These are phyloP conservation scores for Speleostelium caveatum DNA, from an alignment of 78 protist species.

Conservation along the genomic window DNA sequence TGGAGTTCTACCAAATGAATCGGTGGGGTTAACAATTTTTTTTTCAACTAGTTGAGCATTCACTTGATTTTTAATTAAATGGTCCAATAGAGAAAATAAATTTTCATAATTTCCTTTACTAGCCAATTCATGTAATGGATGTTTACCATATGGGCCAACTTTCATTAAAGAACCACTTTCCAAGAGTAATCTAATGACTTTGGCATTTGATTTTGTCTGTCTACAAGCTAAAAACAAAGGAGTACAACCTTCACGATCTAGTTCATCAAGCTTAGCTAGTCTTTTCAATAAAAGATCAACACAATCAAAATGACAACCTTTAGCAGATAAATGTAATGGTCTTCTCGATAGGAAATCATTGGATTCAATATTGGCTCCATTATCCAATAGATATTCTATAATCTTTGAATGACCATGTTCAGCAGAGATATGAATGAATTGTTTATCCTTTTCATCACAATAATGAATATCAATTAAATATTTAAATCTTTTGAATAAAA, in stretches of 20 bases:
- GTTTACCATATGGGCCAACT: constrained; percentile 40
- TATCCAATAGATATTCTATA: constrained; percentile 20
- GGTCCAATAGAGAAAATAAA: background rate
- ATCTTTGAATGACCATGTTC: constrained; percentile 20
- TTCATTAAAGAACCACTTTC: background rate
- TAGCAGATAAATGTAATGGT: constrained; percentile 64
- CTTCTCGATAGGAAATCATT: constrained; percentile 35
- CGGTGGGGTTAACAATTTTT: background rate
- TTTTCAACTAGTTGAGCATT: background rate
- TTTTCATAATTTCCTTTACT: constrained; percentile 2
- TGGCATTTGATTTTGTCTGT: background rate
- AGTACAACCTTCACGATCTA: constrained; percentile 69
- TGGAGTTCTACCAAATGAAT: constrained; percentile 72
- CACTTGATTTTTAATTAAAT: background rate
- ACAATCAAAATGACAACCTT: constrained; percentile 10
- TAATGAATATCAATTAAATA: background rate
- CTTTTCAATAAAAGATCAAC: constrained; percentile 11
- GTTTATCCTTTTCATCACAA: constrained; percentile 65
- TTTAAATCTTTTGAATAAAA: constrained; percentile 7
- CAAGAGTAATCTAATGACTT: constrained; percentile 7
- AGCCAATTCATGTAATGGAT: constrained; percentile 39
- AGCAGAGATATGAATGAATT: constrained; percentile 53
- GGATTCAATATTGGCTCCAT: constrained; percentile 57
- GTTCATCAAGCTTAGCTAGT: constrained; percentile 13
- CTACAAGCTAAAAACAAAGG: constrained; percentile 61